phyloP scores from a whole-genome alignment of 345 rosid species.

The Ceriops zippeliana region DNA sequence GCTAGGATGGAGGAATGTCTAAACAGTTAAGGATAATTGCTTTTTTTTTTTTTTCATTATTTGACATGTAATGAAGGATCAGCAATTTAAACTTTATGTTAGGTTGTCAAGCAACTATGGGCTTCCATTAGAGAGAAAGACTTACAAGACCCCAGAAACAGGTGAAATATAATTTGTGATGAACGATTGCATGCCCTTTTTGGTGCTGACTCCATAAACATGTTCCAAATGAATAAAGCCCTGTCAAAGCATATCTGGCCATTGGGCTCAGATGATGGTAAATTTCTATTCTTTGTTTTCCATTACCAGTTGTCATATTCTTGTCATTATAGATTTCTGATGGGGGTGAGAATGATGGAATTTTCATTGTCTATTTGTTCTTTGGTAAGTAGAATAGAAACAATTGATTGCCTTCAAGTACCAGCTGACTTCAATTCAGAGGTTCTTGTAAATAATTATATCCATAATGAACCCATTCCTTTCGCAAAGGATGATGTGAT shows the following conservation, averaged over 20 bases:
- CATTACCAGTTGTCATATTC: background rate
- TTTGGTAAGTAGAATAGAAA: background rate
- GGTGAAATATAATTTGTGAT: constrained; percentile 50
- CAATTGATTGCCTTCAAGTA: background rate
- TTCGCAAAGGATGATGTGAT: too few relatives aligned
- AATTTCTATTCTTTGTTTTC: background rate
- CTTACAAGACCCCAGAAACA: constrained; percentile 60
- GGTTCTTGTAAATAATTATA: background rate
- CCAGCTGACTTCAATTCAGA: background rate
- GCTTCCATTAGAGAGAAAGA: constrained; percentile 46
- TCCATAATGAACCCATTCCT: background rate
- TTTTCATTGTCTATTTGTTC: background rate
- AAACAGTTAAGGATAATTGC: background rate
- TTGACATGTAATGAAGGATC: background rate
- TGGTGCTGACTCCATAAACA: constrained; percentile 45
- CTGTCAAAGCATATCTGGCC: constrained; percentile 63
- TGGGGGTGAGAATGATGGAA: background rate
- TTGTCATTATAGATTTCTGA: background rate
- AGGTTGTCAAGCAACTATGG: constrained; percentile 68
- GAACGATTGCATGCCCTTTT: constrained; percentile 47
- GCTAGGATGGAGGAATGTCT: constrained; percentile 40
- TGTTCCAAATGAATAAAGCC: constrained; percentile 65
- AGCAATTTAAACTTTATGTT: background rate
- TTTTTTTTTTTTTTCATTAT: constrained; percentile 4
- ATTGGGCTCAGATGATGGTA: constrained; percentile 41